Conservation (phyloP, 192 early-diverging fungal species). For the Linnemannia exigua region DNA sequence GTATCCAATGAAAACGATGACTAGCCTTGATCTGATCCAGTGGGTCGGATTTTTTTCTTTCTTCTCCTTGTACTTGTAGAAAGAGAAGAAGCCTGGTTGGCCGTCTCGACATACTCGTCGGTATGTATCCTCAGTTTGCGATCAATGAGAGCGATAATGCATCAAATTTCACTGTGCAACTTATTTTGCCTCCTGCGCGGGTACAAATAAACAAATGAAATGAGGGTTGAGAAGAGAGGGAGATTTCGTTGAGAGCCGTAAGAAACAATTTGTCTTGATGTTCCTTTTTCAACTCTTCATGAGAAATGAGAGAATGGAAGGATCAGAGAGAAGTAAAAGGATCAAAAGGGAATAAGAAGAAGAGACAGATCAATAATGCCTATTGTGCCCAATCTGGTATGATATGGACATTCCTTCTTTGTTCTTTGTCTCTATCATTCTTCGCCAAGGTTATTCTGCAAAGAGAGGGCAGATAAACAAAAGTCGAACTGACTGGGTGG, state of each 20-base stretch:
- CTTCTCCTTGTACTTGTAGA: too few relatives aligned
- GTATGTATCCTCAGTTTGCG: not conserved
- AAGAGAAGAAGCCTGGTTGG: not conserved
- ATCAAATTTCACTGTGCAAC: not conserved
- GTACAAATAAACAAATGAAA: too few relatives aligned
- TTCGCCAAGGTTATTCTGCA: too few relatives aligned
- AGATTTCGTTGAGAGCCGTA: not conserved
- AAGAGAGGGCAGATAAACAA: too few relatives aligned
- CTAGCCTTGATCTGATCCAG: not conserved
- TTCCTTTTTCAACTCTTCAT: not conserved
- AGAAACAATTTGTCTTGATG: not conserved
- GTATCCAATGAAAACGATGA: not conserved
- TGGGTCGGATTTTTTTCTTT: too few relatives aligned
- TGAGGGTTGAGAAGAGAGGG: too few relatives aligned
- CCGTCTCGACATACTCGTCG: not conserved
- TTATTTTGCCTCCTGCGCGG: too few relatives aligned
- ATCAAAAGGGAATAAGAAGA: not conserved
- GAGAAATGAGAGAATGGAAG: conserved; percentile 3
- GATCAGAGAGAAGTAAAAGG: not conserved
- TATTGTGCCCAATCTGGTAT: too few relatives aligned
- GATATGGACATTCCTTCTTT: too few relatives aligned
- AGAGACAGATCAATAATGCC: too few relatives aligned
- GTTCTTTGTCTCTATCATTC: too few relatives aligned
- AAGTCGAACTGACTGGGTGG: too few relatives aligned
- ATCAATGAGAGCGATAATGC: conserved; percentile 4